Base-by-base conservation (phyloP, 148 eudicot genomes). In the Euryodendron excelsum region DNA sequence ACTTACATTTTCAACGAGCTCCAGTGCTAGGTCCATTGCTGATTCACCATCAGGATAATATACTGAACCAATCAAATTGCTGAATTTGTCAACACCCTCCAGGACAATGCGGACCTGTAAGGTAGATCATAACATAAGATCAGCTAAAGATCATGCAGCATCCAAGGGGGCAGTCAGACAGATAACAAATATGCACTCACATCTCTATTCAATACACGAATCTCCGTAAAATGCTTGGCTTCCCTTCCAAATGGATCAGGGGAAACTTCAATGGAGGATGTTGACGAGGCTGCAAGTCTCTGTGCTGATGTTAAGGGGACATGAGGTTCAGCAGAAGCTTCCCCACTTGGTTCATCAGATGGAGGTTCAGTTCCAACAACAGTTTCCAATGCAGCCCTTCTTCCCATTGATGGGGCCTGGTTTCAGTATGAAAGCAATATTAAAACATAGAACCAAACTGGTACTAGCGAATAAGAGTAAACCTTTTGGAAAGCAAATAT, bases 161-260 rank as follows among this genome's bases (percentile, higher is more conserved):
- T 0, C 70, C 44, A 27, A 58, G 15, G 58, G 41, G 47, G 21
- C 0, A 41, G 45, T 9, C 45, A 41, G 45, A 41, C 2, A 45
- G 25, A 12, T 23, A 48, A 12, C 15, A 58, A 78, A 70, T 66
- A 25, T 33, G 34, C 20, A 66, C 91, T 87, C 80, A 96, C 99
- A 73, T 96, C 97, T 93, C 98, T 93, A 82, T 92, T 84, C 75
- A 96, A 77, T 60, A 90, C 94, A 84, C 91, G 99, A 28, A 85
- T 86, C 85, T 96, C 99, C 1, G 98, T 89, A 80, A 90, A 96
- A 85, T 96, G 98, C 84, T 92, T 93, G 78, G 97, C 98, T 88
- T 96, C 98, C 87, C 88, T 92, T 64, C 86, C 97, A 84, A 85
- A 93, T 68, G 90, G 88, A 68, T 92, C 97, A 18, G 98, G 86